Percentiles rank a stretch among this genome's conserved stretches.
Evolutionary conservation across 75 land plant genomes (phyloP).

Genomic region (Pinus taeda): DNA sequence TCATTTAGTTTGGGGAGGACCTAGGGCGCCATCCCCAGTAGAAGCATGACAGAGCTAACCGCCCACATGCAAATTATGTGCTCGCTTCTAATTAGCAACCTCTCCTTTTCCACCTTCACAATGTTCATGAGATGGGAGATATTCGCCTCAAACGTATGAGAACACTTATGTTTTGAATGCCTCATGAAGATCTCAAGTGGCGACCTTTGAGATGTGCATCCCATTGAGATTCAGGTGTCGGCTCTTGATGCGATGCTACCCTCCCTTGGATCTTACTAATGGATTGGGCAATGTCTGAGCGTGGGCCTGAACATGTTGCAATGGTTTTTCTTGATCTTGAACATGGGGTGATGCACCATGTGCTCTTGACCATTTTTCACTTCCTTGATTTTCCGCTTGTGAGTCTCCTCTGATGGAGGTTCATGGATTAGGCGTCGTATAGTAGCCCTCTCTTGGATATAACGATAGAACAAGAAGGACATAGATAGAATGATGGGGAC

Average conservation of each 20-base stretch:
- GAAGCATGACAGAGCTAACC: constrained; percentile 12
- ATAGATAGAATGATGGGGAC: constrained; percentile 21
- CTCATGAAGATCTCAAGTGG: constrained; percentile 30
- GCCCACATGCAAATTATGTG: constrained; percentile 30
- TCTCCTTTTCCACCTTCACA: constrained; percentile 17
- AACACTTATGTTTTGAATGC: constrained; percentile 17
- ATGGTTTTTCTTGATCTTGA: too few species aligned
- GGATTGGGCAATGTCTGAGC: too few species aligned
- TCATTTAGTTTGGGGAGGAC: constrained; percentile 34
- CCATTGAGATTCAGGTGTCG: constrained; percentile 13
- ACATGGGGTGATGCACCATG: too few species aligned
- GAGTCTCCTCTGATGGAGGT: constrained; percentile 7
- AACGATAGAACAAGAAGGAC: constrained; percentile 27
- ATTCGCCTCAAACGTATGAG: constrained; percentile 17
- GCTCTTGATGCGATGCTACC: neutral
- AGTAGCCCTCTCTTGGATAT: constrained; percentile 11
- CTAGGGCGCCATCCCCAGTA: constrained; percentile 15
- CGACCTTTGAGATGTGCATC: constrained; percentile 22
- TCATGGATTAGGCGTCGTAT: constrained; percentile 6
- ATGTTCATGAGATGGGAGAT: constrained; percentile 4
- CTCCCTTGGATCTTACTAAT: too few species aligned
- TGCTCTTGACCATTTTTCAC: neutral
- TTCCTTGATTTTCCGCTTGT: constrained; percentile 5
- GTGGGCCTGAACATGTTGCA: too few species aligned
- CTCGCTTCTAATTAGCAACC: constrained; percentile 18